Evolutionary conservation across 2,329 filamentous ascomycete species (phyloP), one percentile per base, ranked within the genome.

Genomic region (Lachnellula suecica): DNA sequence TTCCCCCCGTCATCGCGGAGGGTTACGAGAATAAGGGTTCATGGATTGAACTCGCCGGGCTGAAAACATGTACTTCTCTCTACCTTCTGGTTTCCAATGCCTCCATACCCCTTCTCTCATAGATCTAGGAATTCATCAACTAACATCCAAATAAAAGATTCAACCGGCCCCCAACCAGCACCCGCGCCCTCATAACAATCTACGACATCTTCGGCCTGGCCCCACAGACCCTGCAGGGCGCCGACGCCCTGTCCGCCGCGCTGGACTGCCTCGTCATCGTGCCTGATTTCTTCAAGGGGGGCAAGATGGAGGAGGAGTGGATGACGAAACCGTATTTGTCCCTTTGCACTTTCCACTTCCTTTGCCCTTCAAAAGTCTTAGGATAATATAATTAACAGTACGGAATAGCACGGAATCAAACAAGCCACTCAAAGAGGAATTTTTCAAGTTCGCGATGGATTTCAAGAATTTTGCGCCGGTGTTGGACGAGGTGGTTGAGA

Each of bases 231-330:
- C 59, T 88, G 2, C 85, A 89, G 67, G 87, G 85, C 25, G 83
- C 83, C 53, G 86, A 90, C 63, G 86, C 81, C 54, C 71, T 87
- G 13, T 76, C 81, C 37, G 71, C 71, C 46, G 74, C 76, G 52
- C 74, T 81, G 63, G 45, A 48, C 20, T 66, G 72, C 71, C 83
- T 85, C 60, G 88, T 96, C 62, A 88, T 92, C 71, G 91, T 96
- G 56, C 92, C 92, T 17, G 91, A 96, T 73, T 92, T 90, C 79
- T 95, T 96, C 75, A 79, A 88, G 53, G 91, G 89, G 66, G 38
- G 47, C 10, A 37, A 44, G 44, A 65, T 10, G 44, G 11, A 81
- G 76, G 40, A 74, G 79, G 42, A 57, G 17, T 78, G 77, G 71
- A 81, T 52, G 23, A 29, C 34, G n/a, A 42, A 81, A 64, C 83